Base-by-base conservation (phyloP, 1,284 basidiomycete species). In the Rhodotorula sp. region DNA sequence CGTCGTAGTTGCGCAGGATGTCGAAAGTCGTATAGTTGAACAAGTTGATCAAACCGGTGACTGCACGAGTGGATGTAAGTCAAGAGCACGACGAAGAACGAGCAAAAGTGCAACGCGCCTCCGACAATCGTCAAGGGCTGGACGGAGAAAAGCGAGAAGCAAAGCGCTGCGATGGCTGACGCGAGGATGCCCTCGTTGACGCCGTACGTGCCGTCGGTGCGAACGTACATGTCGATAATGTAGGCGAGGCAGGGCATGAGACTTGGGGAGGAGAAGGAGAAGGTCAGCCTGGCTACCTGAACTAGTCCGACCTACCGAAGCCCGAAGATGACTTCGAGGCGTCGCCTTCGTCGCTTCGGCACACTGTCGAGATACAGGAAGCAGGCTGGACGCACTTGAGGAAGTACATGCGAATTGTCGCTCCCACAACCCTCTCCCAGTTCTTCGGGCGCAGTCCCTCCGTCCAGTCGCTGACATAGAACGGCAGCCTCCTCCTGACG, bases 41-140 rank as follows among this genome's bases (percentile, higher is more conserved):
- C 10, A 94, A 89, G 47, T 65, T 65, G 62, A 80, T 81, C 50
- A 82, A 75, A 87, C 91, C 92, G 26, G 94, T 97, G 3, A 98
- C 92, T 62, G 52, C 30, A 30, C 20, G 30, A 20, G 40, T 13
- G 37, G 20, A 30, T 15, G 34, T 18, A 9, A 28, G 52, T 15
- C 10, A 13, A 4, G 26, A 22, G 51, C 22, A 22, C 11, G 40
- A 30, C 18, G 3, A 30, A 22, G 11, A 24, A n/a, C 2, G 28
- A 50, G 28, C 2, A 22, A n/a, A 11, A 28, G 47, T 26, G 24
- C 6, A 31, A 44, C 65, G 48, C 18, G 57, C 65, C 59, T 16
- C 94, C 94, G 4, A 92, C 92, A 68, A 97, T 94, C 59, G 91
- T 91, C 2, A 97, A 83, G 0, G 94, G 94, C 79, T 98, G 94